Base-by-base conservation (phyloP, 805 yeast genomes). In the Teunomyces tritomae region DNA sequence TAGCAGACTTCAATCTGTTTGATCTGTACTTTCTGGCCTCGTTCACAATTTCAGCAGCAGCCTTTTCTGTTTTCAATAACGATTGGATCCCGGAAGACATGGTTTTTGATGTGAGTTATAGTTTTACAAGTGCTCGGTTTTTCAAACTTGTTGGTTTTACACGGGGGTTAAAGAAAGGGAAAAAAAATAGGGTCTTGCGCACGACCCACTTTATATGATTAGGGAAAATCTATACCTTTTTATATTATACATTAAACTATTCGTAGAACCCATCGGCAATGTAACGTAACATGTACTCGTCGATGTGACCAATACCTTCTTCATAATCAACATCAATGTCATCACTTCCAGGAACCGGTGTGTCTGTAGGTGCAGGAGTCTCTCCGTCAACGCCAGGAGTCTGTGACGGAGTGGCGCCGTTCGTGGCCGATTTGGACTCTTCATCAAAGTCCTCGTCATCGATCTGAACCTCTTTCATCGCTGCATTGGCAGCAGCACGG, bases 21-120 rank as follows among this genome's bases (percentile, higher is more conserved):
- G 94, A 79, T 70, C 96, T 89, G 74, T 85, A 89, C 59, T 84
- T 79, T 77, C 98, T 88, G 20, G 99, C 97, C 65, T 87, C 86
- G 61, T 91, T 79, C 52, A 94, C 98, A 54, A 91, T 87, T 58
- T 85, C 91, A 59, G 96, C 97, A n/a, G 99, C 98, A 61, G 89
- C 92, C 72, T 87, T 89, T 75, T 94, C 99, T 53, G 98, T 96
- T 78, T 87, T 62, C 55, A 62, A 61, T 47, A 62, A 59, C 29
- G 65, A 59, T 52, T 62, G 67, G 50, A 62, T 62, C 28, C 65
- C 62, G 40, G 67, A 59, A 10, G 65, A 61, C 65, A 59, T 61
- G 34, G 20, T 51, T 52, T 39, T 34, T 20, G 34, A 9, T 17
- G n/a, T n/a, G 43, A 10, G 36, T 32, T 28, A 7, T 13, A 20